Conservation (phyloP, 139 green algal species). For the Pseudopediastrum boryanum region DNA sequence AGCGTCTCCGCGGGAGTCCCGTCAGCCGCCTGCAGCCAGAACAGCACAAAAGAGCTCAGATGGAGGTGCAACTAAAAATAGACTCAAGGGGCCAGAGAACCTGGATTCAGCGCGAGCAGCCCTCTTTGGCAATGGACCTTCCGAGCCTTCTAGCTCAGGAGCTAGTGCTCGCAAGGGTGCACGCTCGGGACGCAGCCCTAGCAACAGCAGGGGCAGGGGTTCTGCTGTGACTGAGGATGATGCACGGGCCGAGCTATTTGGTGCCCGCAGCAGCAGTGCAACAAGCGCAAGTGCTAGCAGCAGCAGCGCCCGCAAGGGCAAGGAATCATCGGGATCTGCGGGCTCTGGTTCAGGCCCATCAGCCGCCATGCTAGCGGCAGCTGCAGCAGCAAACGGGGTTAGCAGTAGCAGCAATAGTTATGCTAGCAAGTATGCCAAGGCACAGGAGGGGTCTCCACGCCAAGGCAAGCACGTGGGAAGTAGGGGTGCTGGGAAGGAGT, state of each 20-base stretch:
- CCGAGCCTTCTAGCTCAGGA: too few relatives aligned
- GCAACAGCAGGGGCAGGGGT: background rate
- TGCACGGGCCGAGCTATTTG: conserved; percentile 26
- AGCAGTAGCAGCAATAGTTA: background rate
- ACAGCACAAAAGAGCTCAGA: too few relatives aligned
- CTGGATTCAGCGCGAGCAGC: conserved; percentile 6
- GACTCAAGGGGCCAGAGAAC: too few relatives aligned
- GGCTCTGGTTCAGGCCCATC: background rate
- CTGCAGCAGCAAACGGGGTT: background rate
- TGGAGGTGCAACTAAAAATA: too few relatives aligned
- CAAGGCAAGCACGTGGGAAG: too few relatives aligned
- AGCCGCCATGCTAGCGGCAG: background rate
- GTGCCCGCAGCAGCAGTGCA: background rate
- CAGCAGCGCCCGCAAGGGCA: background rate
- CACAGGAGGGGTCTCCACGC: too few relatives aligned
- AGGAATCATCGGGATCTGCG: background rate
- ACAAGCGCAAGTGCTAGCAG: too few relatives aligned
- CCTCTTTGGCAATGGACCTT: conserved; percentile 9
- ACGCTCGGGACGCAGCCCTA: background rate
- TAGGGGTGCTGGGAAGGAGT: too few relatives aligned
- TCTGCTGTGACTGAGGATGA: conserved; percentile 15
- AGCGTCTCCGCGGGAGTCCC: too few relatives aligned
- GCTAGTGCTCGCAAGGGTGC: too few relatives aligned
- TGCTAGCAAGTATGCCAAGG: too few relatives aligned
- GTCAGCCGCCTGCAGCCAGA: too few relatives aligned